Base-by-base conservation (phyloP, 305 asterid genomes). In the Caryopteris hybrid region DNA sequence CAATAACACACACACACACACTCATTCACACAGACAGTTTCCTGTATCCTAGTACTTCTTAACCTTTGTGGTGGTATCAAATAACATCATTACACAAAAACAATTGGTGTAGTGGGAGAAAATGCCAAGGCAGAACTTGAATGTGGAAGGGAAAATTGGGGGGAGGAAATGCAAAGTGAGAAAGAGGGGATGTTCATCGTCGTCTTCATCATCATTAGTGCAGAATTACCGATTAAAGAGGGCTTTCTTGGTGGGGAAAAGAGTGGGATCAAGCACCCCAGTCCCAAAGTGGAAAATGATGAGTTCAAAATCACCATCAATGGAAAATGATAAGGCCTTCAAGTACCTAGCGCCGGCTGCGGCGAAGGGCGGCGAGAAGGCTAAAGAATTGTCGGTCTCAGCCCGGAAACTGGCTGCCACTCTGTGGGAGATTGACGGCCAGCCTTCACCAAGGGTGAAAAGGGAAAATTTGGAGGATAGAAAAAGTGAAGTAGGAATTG, bases 211-310 rank as follows among this genome's bases (percentile, higher is more conserved):
- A 6, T 84, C 97, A 25, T 70, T 92, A 55, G 80, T 75, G 71
- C 85, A 78, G 62, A 86, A 79, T 64, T 81, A 80, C 70, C 79
- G 93, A 36, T 75, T 88, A 68, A 92, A 92, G 78, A 79, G 92
- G 9, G 89, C 95, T 8, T 77, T 90, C 70, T 74, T 86, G 65
- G 94, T 88, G 50, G 92, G 93, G 17, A 90, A 80, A 70, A 86
- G 80, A 68, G 88, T 81, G 76, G 98, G 97, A 52, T 82, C 95
- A 56, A 87, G 85, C 70, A 85, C 97, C 2, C 97, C 96, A 1
- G 92, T 85, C 33, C 97, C 97, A 11, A 69, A 68, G 81, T 88
- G 97, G 98, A 92, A 81, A 66, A 75, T 79, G 91, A 81, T 75
- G 89, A 81, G 78, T 63, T 82, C 89, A 38, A 79, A 70, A 64